phyloP scores from a whole-genome alignment of 106 monocot species.

The Acorus gramineus region DNA sequence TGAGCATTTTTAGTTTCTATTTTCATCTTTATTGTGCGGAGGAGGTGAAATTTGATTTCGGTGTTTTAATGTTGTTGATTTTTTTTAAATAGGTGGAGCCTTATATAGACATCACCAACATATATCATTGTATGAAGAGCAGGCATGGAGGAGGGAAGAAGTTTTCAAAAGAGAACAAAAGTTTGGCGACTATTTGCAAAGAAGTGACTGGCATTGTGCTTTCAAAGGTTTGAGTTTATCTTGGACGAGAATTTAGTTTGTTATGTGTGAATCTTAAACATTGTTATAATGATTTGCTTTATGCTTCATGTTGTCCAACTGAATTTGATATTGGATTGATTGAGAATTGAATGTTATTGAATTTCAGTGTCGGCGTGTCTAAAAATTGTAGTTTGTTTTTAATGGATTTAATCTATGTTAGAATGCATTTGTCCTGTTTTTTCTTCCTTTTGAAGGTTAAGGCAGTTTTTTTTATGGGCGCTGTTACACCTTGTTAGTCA shows the following conservation, averaged over 20 bases:
- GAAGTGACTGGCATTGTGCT: slow-evolving; percentile 67
- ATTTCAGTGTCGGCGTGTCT: no score
- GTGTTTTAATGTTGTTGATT: not conserved
- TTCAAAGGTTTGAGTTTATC: slow-evolving; percentile 59
- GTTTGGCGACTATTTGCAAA: slow-evolving; percentile 75
- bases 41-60: not conserved
- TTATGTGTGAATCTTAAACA: not conserved
- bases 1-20: not conserved
- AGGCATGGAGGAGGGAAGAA: slow-evolving; percentile 23
- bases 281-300: no score
- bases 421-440: no score
- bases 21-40: not conserved
- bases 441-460: no score
- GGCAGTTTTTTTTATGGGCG: no score
- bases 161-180: slow-evolving; percentile 63
- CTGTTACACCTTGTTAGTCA: no score
- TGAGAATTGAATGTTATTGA: no score
- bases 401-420: no score
- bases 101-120: slow-evolving; percentile 79
- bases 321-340: no score
- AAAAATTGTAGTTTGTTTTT: no score
- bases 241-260: not conserved
- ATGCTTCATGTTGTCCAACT: no score
- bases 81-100: slow-evolving; percentile 62
- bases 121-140: slow-evolving; percentile 50